Base-by-base conservation (phyloP, 2,329 filamentous ascomycete genomes). In the Polychaeton citri region DNA sequence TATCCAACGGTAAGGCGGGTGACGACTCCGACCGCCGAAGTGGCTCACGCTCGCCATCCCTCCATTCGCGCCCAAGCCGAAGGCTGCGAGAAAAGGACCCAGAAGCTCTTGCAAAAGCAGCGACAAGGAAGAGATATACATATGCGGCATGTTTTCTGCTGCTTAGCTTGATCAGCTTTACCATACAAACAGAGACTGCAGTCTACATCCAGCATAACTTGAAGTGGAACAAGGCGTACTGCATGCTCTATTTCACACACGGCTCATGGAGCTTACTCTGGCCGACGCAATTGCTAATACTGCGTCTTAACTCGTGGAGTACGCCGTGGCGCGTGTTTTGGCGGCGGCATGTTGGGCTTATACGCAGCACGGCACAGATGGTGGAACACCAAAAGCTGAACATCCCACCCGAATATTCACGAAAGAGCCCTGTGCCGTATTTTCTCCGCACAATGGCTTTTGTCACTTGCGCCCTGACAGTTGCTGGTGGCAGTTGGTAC, bases 201-300 rank as follows among this genome's bases (percentile, higher is more conserved):
- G 79, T 92, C 7, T 87, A 95, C 62, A 90, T 98, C 42, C 88
- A 96, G 64, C 79, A 88, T 57, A 78, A 90, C 41, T 63, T 95
- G 44, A 77, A 81, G 44, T 98, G 90, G 90, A 76, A 92, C 63
- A 98, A 98, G 66, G 84, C 90, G n/a, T 98, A 95, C 65, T 93
- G 85, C 68, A 98, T 98, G 90, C 75, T 98, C 69, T 95, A 93
- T 62, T 70, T 98, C 46, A 98, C 90, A 8, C 90, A 98, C 63
- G 82, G 88, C 37, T 94, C 86, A 2, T 98, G 90, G 90, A 60
- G 79, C 7, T 62, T 96, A 33, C 70, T 98, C 17, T 98, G 86
- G 84, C 88, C 87, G 0, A 63, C 73, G 8, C 86, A 93, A 60
- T 72, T 98, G 21, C 59, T 82, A 17, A 71, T 94, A 34, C 67